Conservation (phyloP, 2,329 filamentous ascomycete genomes). For the Monosporascus sp. region DNA sequence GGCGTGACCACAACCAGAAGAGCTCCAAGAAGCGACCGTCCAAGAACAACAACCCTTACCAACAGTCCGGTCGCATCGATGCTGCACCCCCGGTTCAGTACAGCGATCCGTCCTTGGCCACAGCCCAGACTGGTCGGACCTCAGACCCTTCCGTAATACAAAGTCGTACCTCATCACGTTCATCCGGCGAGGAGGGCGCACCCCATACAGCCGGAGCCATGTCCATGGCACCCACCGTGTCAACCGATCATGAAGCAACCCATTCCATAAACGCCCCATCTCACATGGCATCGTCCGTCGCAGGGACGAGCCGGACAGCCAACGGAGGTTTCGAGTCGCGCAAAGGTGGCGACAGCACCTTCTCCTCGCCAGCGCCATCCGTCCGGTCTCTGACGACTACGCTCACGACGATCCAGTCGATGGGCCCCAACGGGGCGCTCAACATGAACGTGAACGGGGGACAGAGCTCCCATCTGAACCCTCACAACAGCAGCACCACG, state of each 20-base stretch:
- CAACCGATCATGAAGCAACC: conserved; percentile 74
- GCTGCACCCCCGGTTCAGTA: conserved; percentile 29
- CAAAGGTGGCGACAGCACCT: conserved; percentile 69
- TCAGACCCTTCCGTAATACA: conserved; percentile 50
- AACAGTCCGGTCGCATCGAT: conserved; percentile 63
- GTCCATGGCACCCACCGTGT: conserved; percentile 72
- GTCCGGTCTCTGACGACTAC: conserved; percentile 78
- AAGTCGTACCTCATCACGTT: conserved; percentile 56
- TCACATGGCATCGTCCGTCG: conserved; percentile 59
- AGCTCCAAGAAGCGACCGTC: conserved; percentile 52
- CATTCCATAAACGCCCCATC: conserved; percentile 72
- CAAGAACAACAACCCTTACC: conserved; percentile 87
- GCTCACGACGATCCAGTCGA: conserved; percentile 78
- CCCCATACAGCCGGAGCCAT: conserved; percentile 61
- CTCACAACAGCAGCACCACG: conserved; percentile 22
- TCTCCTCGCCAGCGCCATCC: conserved; percentile 77
- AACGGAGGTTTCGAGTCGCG: conserved; percentile 62
- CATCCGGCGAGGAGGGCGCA: conserved; percentile 53
- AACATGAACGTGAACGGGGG: conserved; percentile 28
- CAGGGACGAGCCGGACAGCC: conserved; percentile 68
- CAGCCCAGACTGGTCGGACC: conserved; percentile 43
- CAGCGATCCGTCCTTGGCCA: conserved; percentile 52
- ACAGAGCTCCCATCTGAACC: conserved; percentile 38
- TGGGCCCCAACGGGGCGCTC: conserved; percentile 49
- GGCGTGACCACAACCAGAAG: conserved; percentile 35